These are phyloP conservation scores for Ascomycota sp. DNA, from an alignment of 2,329 filamentous ascomycete genomes.

Conservation along the genomic window DNA sequence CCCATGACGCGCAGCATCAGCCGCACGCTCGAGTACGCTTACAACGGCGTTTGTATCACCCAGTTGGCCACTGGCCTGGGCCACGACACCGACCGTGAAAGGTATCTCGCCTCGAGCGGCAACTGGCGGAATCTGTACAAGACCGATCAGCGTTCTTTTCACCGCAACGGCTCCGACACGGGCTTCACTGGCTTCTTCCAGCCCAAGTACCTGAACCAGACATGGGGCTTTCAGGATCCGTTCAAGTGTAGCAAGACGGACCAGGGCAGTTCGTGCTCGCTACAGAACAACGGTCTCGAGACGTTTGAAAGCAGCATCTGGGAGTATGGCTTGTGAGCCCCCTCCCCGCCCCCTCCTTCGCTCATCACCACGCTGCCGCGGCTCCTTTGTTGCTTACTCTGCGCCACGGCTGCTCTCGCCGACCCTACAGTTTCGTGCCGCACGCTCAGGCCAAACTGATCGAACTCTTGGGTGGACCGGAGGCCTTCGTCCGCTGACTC, in stretches of 20 bases:
- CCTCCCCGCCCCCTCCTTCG: no score
- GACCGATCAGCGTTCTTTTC: constrained; percentile 30
- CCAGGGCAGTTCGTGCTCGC: constrained; percentile 32
- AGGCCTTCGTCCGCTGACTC: constrained; percentile 35
- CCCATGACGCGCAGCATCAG: constrained; percentile 51
- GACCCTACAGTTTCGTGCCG: constrained; percentile 25
- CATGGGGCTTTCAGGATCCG: constrained; percentile 49
- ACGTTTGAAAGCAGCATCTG: constrained; percentile 54
- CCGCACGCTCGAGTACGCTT: constrained; percentile 57
- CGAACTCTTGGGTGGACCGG: constrained; percentile 35
- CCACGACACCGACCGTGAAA: constrained; percentile 31
- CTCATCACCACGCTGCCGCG: no score
- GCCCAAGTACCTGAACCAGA: constrained; percentile 44
- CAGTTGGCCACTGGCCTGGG: constrained; percentile 38
- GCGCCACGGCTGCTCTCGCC: no score
- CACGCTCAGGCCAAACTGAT: constrained; percentile 34
- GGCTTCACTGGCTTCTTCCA: constrained; percentile 53
- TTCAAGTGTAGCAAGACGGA: constrained; percentile 38
- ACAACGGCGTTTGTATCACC: constrained; percentile 53
- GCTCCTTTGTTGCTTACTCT: no score
- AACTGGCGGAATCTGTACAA: constrained; percentile 53
- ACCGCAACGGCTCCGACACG: constrained; percentile 34
- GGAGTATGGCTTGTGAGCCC: constrained; percentile 53
- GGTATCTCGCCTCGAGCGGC: constrained; percentile 35
- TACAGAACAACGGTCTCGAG: constrained; percentile 40